Percentiles rank a stretch among this genome's conserved stretches.
phyloP scores from a whole-genome alignment of 2,329 filamentous ascomycete genomes.

The Fusarium sp. region DNA sequence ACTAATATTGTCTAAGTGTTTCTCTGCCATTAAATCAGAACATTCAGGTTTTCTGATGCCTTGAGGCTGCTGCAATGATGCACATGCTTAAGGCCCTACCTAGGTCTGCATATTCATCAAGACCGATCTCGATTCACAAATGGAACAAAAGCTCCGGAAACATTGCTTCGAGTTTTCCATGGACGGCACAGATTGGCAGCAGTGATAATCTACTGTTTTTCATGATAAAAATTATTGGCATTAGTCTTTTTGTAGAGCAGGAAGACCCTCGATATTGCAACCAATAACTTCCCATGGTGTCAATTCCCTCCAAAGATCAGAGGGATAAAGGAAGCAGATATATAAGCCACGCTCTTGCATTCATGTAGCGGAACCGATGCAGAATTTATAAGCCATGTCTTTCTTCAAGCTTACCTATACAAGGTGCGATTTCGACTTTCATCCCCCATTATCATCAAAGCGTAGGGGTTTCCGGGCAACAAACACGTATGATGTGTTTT shows the following conservation, averaged over 20 bases:
- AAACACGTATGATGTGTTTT: not conserved
- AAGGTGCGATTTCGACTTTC: not conserved
- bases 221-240: not conserved
- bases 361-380: no score
- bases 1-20: not conserved
- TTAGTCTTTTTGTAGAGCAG: no score
- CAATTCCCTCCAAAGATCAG: no score
- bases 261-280: no score
- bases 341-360: no score
- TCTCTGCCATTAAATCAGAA: not conserved
- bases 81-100: slow-evolving; percentile 36
- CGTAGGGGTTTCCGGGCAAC: not conserved
- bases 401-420: no score
- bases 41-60: not conserved
- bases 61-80: slow-evolving; percentile 1
- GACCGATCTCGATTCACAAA: slow-evolving; percentile 30
- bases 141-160: slow-evolving; percentile 44
- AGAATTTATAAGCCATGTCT: not conserved
- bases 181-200: not conserved
- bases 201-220: no score
- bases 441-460: not conserved
- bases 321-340: no score
- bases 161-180: not conserved
- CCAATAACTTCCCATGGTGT: no score
- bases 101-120: slow-evolving; percentile 17